These are phyloP conservation scores for Pichia sp. DNA, from an alignment of 1,139 yeast genomes.

Conservation along the genomic window DNA sequence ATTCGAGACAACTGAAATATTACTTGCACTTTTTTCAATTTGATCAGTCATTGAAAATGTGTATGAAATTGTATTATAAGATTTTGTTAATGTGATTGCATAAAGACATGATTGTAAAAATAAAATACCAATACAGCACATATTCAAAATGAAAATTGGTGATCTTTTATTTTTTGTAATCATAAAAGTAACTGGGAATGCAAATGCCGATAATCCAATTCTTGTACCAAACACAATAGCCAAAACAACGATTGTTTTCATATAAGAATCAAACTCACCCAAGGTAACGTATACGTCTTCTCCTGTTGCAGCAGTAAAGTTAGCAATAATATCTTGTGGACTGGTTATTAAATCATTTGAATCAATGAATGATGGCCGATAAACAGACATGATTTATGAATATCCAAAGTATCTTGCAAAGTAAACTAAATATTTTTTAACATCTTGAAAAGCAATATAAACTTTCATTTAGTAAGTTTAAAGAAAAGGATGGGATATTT, in stretches of 20 bases:
- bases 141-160: constrained; percentile 67
- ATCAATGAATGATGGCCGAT: not conserved
- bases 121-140: constrained; percentile 46
- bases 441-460: not conserved
- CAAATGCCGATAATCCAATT: constrained; percentile 39
- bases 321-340: constrained; percentile 26
- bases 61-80: constrained; percentile 45
- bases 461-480: not conserved
- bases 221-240: constrained; percentile 40
- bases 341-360: constrained; percentile 9
- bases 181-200: constrained; percentile 33
- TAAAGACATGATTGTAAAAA: constrained; percentile 56
- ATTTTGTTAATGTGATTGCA: constrained; percentile 46
- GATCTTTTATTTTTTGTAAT: constrained; percentile 47
- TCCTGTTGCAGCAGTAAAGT: constrained; percentile 31
- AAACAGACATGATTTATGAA: not conserved
- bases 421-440: not conserved
- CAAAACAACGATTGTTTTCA: constrained; percentile 27
- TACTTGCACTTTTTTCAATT: constrained; percentile 32
- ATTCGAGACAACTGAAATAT: constrained; percentile 51
- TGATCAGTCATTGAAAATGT: constrained; percentile 44
- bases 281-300: constrained; percentile 28
- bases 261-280: constrained; percentile 32
- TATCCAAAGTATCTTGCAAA: not conserved
- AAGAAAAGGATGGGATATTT: not conserved